Conservation (phyloP, 352 stramenopile species). For the Saprolegnia diclina region DNA sequence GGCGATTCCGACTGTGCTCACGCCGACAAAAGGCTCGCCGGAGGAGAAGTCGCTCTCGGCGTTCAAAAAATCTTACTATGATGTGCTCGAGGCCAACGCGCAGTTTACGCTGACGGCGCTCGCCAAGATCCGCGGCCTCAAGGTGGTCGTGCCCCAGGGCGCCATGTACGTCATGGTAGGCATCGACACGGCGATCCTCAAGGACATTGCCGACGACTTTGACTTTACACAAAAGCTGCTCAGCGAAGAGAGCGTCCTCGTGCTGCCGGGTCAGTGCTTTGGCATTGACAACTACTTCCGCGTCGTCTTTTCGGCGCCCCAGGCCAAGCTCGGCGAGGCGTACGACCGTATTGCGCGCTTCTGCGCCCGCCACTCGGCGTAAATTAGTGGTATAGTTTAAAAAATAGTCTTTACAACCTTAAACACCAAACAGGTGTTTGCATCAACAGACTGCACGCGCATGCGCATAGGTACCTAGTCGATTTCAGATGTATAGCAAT, state of each 20-base stretch:
- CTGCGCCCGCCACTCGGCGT: slow-evolving; percentile 41
- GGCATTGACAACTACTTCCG: slow-evolving; percentile 46
- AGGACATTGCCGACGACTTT: slow-evolving; percentile 86
- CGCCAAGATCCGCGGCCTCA: slow-evolving; percentile 70
- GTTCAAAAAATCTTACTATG: slow-evolving; percentile 85
- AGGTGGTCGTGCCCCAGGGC: slow-evolving; percentile 86
- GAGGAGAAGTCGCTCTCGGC: slow-evolving; percentile 52
- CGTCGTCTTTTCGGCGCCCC: slow-evolving; percentile 62
- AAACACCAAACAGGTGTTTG: background rate
- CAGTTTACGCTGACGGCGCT: slow-evolving; percentile 74
- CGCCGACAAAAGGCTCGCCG: slow-evolving; percentile 46
- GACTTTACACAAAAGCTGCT: slow-evolving; percentile 92
- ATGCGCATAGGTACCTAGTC: too few relatives aligned
- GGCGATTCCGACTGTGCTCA: slow-evolving; percentile 77
- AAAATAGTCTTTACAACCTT: background rate
- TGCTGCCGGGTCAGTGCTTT: slow-evolving; percentile 89
- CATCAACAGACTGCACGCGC: background rate
- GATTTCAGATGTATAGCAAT: too few relatives aligned
- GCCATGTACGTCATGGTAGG: slow-evolving; percentile 93
- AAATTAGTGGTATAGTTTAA: background rate
- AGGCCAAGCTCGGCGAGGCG: slow-evolving; percentile 56
- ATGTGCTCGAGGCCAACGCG: slow-evolving; percentile 80
- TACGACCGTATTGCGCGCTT: slow-evolving; percentile 58
- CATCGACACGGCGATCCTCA: slow-evolving; percentile 64
- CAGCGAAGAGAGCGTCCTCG: slow-evolving; percentile 93